Evolutionary conservation across 139 green algal genomes (phyloP), one percentile per base, ranked within the genome.

Genomic region (Pleodorina starrii): DNA sequence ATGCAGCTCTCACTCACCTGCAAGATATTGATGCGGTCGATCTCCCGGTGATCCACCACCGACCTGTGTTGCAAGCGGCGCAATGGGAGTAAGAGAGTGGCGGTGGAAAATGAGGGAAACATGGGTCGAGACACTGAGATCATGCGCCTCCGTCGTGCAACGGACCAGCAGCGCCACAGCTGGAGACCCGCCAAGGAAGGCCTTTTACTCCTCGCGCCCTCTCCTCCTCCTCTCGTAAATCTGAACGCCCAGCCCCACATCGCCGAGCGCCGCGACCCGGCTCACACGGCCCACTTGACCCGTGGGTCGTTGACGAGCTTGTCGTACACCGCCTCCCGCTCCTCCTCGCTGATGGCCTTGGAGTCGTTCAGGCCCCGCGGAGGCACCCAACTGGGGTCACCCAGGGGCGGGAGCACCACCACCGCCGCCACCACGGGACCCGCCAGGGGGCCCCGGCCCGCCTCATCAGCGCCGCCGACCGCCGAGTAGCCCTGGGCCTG

Each of bases 11-110:
- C 48, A 46, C 54, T 29, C 32, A 71, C 83, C 83, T 97, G 93
- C 87, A 99, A 90, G 60, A 99, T 99, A 94, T 99, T 99, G 86
- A 99, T 96, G 16, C 93, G 51, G 90, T 99, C 97, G 48, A 99
- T 99, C 17, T 77, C 90, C 0, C 74, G 44, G 17, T 94, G 91
- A 42, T 96, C 94, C 6, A 98, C 88, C 2, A 97, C 88, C 32
- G 73, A 89, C 71, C 96, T 97, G 93, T 43, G 44, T 32, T 35
- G 0, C 59, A 21, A n/a, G n/a, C n/a, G n/a, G n/a, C n/a, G n/a
- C n/a, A n/a, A n/a, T n/a, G n/a, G n/a, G n/a, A n/a, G n/a, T n/a
- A n/a, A n/a, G n/a, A n/a, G n/a, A n/a, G n/a, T n/a, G n/a, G n/a
- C n/a, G n/a, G n/a, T n/a, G n/a, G n/a, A n/a, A n/a, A n/a, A n/a